Evolutionary conservation across 805 yeast genomes (phyloP).

Genomic region (Saccharomycopsis selenospora): DNA sequence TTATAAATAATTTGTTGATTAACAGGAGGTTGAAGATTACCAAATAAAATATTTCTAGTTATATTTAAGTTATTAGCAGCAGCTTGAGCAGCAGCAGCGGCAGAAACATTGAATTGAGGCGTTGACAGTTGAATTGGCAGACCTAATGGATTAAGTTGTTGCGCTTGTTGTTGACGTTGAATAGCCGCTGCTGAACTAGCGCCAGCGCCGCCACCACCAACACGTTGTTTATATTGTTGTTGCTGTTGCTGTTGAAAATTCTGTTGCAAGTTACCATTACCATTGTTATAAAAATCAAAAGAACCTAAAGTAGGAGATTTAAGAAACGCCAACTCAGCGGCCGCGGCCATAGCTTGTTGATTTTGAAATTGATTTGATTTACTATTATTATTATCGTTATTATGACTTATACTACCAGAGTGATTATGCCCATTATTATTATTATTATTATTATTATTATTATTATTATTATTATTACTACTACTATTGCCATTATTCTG

Average conservation of each 20-base stretch:
- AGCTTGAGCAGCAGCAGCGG: neutral
- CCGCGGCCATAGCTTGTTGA: neutral
- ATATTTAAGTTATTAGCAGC: neutral
- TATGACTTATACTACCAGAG: too few relatives aligned
- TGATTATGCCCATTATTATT: too few relatives aligned
- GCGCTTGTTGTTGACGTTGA: neutral
- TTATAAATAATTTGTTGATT: conserved; percentile 13
- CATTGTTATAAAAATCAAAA: conserved; percentile 1
- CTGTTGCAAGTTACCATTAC: neutral
- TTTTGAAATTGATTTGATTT: too few relatives aligned
- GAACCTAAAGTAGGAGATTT: neutral
- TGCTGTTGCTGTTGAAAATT: neutral
- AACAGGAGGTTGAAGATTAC: conserved; percentile 10
- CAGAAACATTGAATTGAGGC: too few relatives aligned
- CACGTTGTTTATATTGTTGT: neutral
- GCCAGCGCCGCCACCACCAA: neutral
- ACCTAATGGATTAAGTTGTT: too few relatives aligned
- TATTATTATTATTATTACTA: neutral
- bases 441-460: neutral
- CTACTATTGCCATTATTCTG: neutral
- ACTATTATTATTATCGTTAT: neutral
- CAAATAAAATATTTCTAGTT: conserved; percentile 1
- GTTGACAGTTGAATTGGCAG: neutral
- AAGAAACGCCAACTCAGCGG: neutral
- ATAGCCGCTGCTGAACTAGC: too few relatives aligned